Conservation (phyloP, 73 alveolate genomes). For the Vitrella brassicaformis region DNA sequence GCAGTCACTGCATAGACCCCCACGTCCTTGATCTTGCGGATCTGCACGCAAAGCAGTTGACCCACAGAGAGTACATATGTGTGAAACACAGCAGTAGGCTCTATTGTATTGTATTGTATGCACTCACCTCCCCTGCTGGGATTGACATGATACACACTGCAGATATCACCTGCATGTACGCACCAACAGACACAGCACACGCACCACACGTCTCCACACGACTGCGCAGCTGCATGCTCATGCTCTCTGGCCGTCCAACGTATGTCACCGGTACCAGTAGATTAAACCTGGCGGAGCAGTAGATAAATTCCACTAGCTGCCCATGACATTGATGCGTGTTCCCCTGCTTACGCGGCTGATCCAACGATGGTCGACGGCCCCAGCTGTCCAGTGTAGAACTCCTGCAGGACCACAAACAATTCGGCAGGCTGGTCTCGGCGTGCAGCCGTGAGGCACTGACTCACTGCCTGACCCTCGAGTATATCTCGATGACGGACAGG, state of each 20-base stretch:
- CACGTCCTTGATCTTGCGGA: slow-evolving; percentile 39
- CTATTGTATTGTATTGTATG: no score
- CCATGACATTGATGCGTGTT: no score
- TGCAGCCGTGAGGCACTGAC: no score
- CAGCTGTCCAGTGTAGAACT: slow-evolving; percentile 42
- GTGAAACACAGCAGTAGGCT: no score
- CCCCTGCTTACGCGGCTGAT: slow-evolving; percentile 44
- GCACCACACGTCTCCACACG: no score
- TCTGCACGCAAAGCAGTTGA: no score
- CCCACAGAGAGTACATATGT: no score
- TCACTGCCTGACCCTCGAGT: no score
- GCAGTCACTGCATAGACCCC: slow-evolving; percentile 48
- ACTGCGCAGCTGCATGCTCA: background rate
- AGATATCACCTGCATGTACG: slow-evolving; percentile 15
- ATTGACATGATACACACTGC: slow-evolving; percentile 52
- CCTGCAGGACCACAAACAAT: slow-evolving; percentile 14
- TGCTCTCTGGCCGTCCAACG: background rate
- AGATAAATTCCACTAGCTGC: no score
- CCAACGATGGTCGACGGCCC: slow-evolving; percentile 65
- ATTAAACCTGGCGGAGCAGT: slow-evolving; percentile 40
- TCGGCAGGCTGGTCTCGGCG: no score
- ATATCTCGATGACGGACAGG: slow-evolving; percentile 34
- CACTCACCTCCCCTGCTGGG: slow-evolving; percentile 51
- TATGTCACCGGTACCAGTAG: no score
- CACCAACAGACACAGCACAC: no score